Base-by-base conservation (phyloP, 768 basidiomycete species). In the Lentinula sp. region DNA sequence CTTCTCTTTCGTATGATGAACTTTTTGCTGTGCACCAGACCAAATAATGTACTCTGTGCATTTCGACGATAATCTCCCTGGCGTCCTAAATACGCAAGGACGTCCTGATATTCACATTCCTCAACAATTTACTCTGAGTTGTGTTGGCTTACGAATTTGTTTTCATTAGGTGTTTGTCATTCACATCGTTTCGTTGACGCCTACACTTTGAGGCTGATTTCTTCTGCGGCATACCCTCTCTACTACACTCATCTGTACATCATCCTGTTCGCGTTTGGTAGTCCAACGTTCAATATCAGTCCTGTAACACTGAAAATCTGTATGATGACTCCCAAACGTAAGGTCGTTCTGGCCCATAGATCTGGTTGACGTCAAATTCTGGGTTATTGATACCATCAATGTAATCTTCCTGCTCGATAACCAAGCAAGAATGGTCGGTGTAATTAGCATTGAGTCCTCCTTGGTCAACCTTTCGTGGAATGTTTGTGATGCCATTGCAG, bases 21-120 rank as follows among this genome's bases (percentile, higher is more conserved):
- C 65, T 67, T 68, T 69, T 74, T 73, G 81, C 80, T 83, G 81
- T 81, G 81, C 81, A 83, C 81, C 81, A 83, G 81, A 69, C 80
- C 78, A 78, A 83, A 48, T 23, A 48, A 78, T 71, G 72, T 70
- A 66, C 69, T 39, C 64, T 58, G 59, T 72, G 70, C 68, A 69
- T 76, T 65, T 71, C 71, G 80, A 78, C 72, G 81, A 81, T 64
- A 78, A 70, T 62, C 66, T 72, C 76, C 79, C 76, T 76, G 76
- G 70, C 71, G 69, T 72, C 75, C 75, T 75, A 60, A 74, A 73
- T 82, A 82, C 80, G 80, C 80, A 79, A 74, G 75, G 74, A 76
- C 65, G 76, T 67, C 81, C 80, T 81, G 80, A 83, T 63, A 37
- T 39, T 43, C 62, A 70, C 69, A 62, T 65, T 59, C 61, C 56